Evolutionary conservation across 495 filamentous ascomycete genomes (phyloP), one percentile per base, ranked within the genome.

Genomic region (Letharia lupina): DNA sequence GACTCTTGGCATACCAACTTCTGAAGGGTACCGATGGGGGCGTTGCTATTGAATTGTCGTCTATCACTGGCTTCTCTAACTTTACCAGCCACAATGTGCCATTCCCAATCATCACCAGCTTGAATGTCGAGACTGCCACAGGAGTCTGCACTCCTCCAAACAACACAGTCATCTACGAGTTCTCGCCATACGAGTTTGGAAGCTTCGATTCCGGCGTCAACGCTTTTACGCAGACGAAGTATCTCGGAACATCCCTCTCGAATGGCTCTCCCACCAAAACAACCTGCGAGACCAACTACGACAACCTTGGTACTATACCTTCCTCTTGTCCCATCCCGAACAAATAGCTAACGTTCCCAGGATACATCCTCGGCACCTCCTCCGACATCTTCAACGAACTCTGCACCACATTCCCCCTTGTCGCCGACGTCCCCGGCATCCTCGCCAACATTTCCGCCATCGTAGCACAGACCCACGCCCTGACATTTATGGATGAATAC

Each of bases 111-210:
- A 77, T 81, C n/a, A 76, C 75, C 9, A 61, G 73, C 5, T 65
- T 78, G 5, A 72, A 70, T 7, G 71, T 75, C 44, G 70, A 74
- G 39, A 67, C 74, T 11, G 67, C 61, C 16, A 65, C 62, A 3
- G 76, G 75, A 28, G 73, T 76, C 41, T 78, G 76, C 63, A 41
- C 68, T 10, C 77, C 77, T 31, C 65, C 65, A 3, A 64, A 62
- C 18, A 78, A 80, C 65, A 72, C 77, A 4, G 73, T 57, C 28
- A 72, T 72, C 45, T 83, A 77, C 60, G 81, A 84, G 64, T 74
- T 79, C 44, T 71, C 71, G 33, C 81, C 81, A 1, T 82, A 75
- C 66, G 80, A 82, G 63, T 81, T 79, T 62, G 81, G 81, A 28
- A 74, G 69, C 44, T 83, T 75, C 70, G 80, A 81, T 67, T 65